Conservation (phyloP, 305 asterid species). For the Fraxinus nigra region DNA sequence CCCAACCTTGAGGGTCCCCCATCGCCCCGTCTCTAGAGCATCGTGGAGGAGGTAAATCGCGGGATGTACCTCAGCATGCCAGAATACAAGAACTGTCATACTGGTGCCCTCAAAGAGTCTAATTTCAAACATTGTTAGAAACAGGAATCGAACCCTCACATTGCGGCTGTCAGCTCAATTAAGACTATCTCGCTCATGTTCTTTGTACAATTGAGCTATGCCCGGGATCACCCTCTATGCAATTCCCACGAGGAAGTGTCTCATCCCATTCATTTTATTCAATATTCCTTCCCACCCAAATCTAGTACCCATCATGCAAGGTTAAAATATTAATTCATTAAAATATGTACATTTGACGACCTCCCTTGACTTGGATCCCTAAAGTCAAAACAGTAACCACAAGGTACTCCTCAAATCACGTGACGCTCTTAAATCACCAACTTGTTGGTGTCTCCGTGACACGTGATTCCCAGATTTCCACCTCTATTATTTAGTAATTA, state of each 20-base stretch:
- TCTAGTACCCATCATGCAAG: not conserved
- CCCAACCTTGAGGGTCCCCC: too few relatives aligned
- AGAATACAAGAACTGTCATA: too few relatives aligned
- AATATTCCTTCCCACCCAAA: not conserved
- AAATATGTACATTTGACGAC: not conserved
- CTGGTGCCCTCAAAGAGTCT: too few relatives aligned
- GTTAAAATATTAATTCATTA: not conserved
- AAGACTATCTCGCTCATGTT: too few relatives aligned
- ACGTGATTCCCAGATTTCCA: constrained; percentile 18
- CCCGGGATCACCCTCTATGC: not conserved
- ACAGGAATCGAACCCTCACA: too few relatives aligned
- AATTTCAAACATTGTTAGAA: too few relatives aligned
- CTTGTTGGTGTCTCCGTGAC: constrained; percentile 3
- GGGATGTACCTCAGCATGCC: too few relatives aligned
- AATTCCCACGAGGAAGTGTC: not conserved
- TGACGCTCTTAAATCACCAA: constrained; percentile 20
- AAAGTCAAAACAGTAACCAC: constrained; percentile 7
- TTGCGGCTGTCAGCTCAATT: too few relatives aligned
- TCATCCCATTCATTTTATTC: not conserved
- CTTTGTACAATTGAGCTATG: too few relatives aligned
- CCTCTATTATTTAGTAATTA: not conserved
- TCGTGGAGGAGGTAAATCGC: too few relatives aligned
- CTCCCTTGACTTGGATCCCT: not conserved
- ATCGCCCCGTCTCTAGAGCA: too few relatives aligned
- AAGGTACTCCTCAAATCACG: constrained; percentile 21